Evolutionary conservation across 805 yeast genomes (phyloP).

Genomic region (Candida qinlingensis): DNA sequence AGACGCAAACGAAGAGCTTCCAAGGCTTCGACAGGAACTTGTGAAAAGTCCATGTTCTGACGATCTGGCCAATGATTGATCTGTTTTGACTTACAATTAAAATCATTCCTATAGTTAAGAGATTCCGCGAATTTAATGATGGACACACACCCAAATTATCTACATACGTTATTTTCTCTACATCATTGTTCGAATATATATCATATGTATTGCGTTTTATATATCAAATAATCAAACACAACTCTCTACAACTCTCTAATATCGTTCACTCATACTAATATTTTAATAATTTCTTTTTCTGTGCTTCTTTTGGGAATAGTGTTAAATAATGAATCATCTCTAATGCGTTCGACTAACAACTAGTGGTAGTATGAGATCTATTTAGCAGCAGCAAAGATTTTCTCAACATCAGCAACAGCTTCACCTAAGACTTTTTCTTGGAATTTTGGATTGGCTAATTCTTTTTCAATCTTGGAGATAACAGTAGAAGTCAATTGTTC

Average conservation of each 20-base stretch:
- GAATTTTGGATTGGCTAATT: constrained; percentile 81
- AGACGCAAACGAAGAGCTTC: constrained; percentile 59
- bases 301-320: background rate
- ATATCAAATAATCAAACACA: constrained; percentile 5
- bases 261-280: background rate
- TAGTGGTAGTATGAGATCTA: constrained; percentile 6
- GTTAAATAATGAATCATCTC: background rate
- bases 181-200: background rate
- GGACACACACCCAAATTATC: no score
- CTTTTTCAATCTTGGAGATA: constrained; percentile 82
- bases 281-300: background rate
- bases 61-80: no score
- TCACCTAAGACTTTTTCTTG: constrained; percentile 89
- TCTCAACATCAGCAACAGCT: constrained; percentile 89
- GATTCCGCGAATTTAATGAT: no score
- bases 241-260: background rate
- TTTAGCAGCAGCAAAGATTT: constrained; percentile 50
- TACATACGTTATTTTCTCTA: no score
- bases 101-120: no score
- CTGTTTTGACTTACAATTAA: no score
- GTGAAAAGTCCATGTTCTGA: constrained; percentile 28
- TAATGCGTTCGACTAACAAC: background rate
- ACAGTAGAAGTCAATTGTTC: constrained; percentile 83
- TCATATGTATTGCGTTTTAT: constrained; percentile 6
- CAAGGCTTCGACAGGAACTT: constrained; percentile 55